These are phyloP conservation scores for Thermothelomyces thermophilus DNA, from an alignment of 2,329 filamentous ascomycete species.

Conservation along the genomic window DNA sequence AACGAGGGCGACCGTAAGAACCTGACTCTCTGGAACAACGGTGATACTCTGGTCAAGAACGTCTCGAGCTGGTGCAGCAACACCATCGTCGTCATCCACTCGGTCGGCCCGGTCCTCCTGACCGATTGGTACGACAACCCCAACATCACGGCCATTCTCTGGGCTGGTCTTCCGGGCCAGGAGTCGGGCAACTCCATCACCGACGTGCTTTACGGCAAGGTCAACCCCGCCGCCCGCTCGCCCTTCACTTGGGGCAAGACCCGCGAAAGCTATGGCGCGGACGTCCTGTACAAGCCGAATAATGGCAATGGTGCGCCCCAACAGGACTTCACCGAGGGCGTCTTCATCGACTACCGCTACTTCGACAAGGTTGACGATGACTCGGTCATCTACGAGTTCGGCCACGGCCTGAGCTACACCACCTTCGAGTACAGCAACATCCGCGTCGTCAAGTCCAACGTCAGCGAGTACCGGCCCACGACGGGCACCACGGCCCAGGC, in stretches of 20 bases:
- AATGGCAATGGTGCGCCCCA: slow-evolving; percentile 62
- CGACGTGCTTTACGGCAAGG: slow-evolving; percentile 76
- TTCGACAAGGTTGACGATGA: slow-evolving; percentile 60
- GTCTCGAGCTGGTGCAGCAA: slow-evolving; percentile 75
- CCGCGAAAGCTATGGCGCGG: slow-evolving; percentile 60
- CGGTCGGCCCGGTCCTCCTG: slow-evolving; percentile 70
- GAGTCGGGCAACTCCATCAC: slow-evolving; percentile 74
- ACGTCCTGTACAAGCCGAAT: slow-evolving; percentile 62
- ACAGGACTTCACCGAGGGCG: slow-evolving; percentile 66
- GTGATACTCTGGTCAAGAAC: slow-evolving; percentile 73
- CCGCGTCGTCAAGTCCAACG: slow-evolving; percentile 44
- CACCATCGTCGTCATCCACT: slow-evolving; percentile 88
- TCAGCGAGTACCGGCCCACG: slow-evolving; percentile 50
- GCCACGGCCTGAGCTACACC: slow-evolving; percentile 74
- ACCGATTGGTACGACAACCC: slow-evolving; percentile 66
- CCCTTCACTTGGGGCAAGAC: slow-evolving; percentile 74
- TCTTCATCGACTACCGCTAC: slow-evolving; percentile 74
- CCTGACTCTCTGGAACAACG: slow-evolving; percentile 79
- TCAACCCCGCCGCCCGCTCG: slow-evolving; percentile 69
- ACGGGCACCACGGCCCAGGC: slow-evolving; percentile 56
- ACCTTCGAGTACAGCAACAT: slow-evolving; percentile 70
- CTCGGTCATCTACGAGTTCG: slow-evolving; percentile 73
- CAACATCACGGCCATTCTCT: slow-evolving; percentile 79
- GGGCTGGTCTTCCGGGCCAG: slow-evolving; percentile 75
- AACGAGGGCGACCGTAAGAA: slow-evolving; percentile 90